These are phyloP conservation scores for Dispira simplex DNA, from an alignment of 192 early-diverging fungal genomes.

Conservation along the genomic window DNA sequence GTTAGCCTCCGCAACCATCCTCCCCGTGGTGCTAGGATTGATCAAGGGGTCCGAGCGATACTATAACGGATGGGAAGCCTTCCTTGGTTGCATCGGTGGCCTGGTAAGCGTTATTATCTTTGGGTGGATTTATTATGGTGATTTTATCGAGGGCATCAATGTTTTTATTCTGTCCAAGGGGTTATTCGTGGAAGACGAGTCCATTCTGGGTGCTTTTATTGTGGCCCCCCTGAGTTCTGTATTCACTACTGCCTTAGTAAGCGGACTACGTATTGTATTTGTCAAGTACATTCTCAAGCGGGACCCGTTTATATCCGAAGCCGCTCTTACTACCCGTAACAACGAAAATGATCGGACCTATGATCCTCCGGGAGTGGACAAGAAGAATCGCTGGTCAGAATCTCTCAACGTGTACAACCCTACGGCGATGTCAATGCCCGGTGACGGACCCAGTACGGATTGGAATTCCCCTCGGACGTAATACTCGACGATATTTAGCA, in stretches of 20 bases:
- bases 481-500: too few relatives aligned
- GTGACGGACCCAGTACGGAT: too few relatives aligned
- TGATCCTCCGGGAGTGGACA: too few relatives aligned
- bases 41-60: slow-evolving; percentile 24
- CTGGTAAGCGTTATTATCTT: slow-evolving; percentile 32
- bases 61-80: slow-evolving; percentile 30
- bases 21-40: slow-evolving; percentile 38
- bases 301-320: too few relatives aligned
- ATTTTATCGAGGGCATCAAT: slow-evolving; percentile 28
- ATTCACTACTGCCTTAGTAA: not conserved
- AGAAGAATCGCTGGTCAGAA: too few relatives aligned
- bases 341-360: too few relatives aligned
- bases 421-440: too few relatives aligned
- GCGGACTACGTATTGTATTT: not conserved
- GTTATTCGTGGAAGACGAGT: slow-evolving; percentile 33
- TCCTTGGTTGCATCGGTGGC: slow-evolving; percentile 33
- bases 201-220: slow-evolving; percentile 38
- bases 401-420: too few relatives aligned
- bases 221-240: slow-evolving; percentile 30
- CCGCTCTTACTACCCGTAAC: too few relatives aligned
- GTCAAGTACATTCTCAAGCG: not conserved
- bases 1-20: slow-evolving; percentile 35
- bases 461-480: too few relatives aligned
- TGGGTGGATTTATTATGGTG: slow-evolving; percentile 30
- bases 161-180: slow-evolving; percentile 27